A percentile compares a stretch with the other conserved stretches of the same genome.
Evolutionary conservation across 2,329 filamentous ascomycete species (phyloP).

Genomic region (Podosphaera aphanis): DNA sequence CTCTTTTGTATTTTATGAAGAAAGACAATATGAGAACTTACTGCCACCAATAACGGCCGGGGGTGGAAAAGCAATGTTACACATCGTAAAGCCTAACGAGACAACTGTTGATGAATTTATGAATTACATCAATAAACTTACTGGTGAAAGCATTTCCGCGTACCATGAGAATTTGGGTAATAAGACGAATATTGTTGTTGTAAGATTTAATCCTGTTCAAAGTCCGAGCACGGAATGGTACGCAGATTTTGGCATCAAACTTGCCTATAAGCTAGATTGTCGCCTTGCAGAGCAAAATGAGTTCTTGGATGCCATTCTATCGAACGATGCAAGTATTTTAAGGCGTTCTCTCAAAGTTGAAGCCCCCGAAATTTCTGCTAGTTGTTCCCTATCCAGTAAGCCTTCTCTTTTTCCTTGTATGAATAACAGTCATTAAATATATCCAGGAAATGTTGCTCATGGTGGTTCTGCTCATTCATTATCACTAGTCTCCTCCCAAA

Average conservation of each 20-base stretch:
- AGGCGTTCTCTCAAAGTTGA: conserved; percentile 41
- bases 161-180: conserved; percentile 38
- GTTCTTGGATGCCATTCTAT: conserved; percentile 72
- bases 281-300: conserved; percentile 73
- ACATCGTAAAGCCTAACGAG: conserved; percentile 32
- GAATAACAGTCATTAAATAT: neutral
- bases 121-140: conserved; percentile 48
- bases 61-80: conserved; percentile 57
- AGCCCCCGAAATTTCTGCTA: conserved; percentile 10
- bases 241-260: conserved; percentile 38
- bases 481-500: neutral
- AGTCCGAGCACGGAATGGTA: conserved; percentile 38
- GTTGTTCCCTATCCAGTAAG: conserved; percentile 13
- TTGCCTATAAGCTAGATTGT: conserved; percentile 54
- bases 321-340: conserved; percentile 50
- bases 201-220: conserved; percentile 43
- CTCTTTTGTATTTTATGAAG: conserved; percentile 69
- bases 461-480: neutral
- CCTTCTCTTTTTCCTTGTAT: neutral
- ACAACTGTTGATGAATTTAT: conserved; percentile 57
- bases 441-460: neutral
- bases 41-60: conserved; percentile 53
- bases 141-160: conserved; percentile 48
- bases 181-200: conserved; percentile 52
- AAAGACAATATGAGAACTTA: conserved; percentile 51